Evolutionary conservation across 441 rosid genomes (phyloP).

Genomic region (Pelargonium cotyledonis): DNA sequence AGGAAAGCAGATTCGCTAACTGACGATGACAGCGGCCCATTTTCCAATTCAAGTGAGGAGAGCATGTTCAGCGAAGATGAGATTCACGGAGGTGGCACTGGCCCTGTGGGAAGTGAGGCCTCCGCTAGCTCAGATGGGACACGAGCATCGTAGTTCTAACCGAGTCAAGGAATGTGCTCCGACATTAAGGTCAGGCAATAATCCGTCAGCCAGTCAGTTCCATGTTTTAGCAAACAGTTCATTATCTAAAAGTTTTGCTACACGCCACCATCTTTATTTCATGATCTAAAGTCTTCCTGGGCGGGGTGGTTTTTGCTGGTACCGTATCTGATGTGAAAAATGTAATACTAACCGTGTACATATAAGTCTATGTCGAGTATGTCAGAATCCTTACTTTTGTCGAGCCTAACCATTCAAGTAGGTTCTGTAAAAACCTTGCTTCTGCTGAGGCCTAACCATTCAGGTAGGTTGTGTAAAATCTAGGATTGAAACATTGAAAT

Average conservation of each 20-base stretch:
- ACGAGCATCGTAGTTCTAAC: conserved; percentile 24
- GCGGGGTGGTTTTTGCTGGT: too few relatives aligned
- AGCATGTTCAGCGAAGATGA: conserved; percentile 31
- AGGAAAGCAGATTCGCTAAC: conserved; percentile 7
- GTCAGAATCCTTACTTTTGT: conserved; percentile 3
- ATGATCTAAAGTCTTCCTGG: too few relatives aligned
- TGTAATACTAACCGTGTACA: not conserved
- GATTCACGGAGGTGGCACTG: conserved; percentile 20
- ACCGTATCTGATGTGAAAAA: conserved; percentile 1
- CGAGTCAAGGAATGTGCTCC: not conserved
- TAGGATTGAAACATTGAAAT: not conserved
- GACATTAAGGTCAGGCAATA: conserved; percentile 6
- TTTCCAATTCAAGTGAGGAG: conserved; percentile 67
- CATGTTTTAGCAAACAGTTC: not conserved
- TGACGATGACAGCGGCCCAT: conserved; percentile 34
- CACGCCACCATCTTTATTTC: too few relatives aligned
- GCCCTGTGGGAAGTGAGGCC: conserved; percentile 36
- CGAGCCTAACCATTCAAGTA: conserved; percentile 7
- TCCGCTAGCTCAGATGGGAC: conserved; percentile 62
- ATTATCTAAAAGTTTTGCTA: too few relatives aligned
- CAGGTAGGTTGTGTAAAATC: conserved; percentile 9
- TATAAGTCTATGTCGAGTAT: conserved; percentile 2
- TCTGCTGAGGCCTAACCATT: conserved; percentile 6
- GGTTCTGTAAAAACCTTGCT: conserved; percentile 7
- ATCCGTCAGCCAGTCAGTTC: not conserved